phyloP scores from a whole-genome alignment of 352 stramenopile species.

The Phytopythium delawarense region DNA sequence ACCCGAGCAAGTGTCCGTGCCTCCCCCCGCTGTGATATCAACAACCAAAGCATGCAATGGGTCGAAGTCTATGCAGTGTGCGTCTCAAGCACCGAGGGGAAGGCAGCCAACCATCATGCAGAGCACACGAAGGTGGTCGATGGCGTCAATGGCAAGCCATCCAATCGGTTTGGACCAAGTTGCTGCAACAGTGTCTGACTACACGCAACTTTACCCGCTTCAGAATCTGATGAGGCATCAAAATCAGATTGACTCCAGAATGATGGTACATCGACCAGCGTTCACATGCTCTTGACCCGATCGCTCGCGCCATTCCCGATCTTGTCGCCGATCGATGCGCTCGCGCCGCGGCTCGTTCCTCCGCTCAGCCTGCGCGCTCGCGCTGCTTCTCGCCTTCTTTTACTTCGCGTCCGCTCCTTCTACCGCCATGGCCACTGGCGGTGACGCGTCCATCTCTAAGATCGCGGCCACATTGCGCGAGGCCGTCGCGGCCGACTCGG shows the following conservation, averaged over 20 bases:
- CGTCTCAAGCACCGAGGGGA: no score
- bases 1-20: no score
- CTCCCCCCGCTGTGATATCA: no score
- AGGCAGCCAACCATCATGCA: no score
- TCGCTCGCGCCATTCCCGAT: not conserved
- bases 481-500: constrained; percentile 19
- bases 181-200: not conserved
- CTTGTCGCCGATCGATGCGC: not conserved
- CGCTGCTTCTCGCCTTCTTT: not conserved
- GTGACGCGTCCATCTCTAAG: constrained; percentile 16
- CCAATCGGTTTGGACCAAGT: not conserved
- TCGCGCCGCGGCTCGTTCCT: not conserved
- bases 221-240: not conserved
- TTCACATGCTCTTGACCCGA: not conserved
- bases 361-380: not conserved
- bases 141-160: no score
- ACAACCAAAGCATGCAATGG: no score
- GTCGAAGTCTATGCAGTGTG: no score
- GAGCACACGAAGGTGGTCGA: no score
- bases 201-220: not conserved
- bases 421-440: not conserved
- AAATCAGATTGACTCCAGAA: not conserved
- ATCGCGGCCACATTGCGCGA: constrained; percentile 25
- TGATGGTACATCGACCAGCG: not conserved
- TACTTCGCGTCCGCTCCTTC: not conserved